Conservation (phyloP, 2,329 filamentous ascomycete species). For the Teratosphaeria gauchensis region DNA sequence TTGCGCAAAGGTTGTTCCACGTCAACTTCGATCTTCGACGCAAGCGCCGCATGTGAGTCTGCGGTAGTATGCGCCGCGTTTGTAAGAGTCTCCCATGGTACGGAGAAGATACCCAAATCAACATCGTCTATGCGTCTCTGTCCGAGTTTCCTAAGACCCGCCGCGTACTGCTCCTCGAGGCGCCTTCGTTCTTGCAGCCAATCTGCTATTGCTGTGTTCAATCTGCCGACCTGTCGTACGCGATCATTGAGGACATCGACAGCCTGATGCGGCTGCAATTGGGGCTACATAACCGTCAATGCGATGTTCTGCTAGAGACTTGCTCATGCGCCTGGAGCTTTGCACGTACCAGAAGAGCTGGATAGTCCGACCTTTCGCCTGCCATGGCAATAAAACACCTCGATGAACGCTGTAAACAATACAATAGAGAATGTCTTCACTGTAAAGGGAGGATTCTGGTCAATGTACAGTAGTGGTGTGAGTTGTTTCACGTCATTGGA, state of each 20-base stretch:
- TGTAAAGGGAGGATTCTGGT: neutral
- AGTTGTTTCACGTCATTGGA: neutral
- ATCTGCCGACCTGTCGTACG: conserved; percentile 71
- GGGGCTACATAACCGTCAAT: conserved; percentile 46
- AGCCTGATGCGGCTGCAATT: conserved; percentile 72
- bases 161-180: conserved; percentile 82
- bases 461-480: neutral
- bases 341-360: conserved; percentile 75
- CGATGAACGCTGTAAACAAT: neutral
- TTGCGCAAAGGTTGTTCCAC: conserved; percentile 74
- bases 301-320: neutral
- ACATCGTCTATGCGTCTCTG: conserved; percentile 48
- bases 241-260: conserved; percentile 76
- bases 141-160: conserved; percentile 70
- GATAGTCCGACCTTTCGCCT: conserved; percentile 73
- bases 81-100: conserved; percentile 82
- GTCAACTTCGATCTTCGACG: conserved; percentile 74
- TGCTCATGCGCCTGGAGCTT: conserved; percentile 1
- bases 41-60: conserved; percentile 70
- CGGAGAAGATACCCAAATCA: conserved; percentile 81
- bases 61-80: conserved; percentile 71
- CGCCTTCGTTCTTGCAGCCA: conserved; percentile 95
- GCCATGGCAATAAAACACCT: conserved; percentile 27
- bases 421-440: neutral
- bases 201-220: conserved; percentile 88